Conservation (phyloP, 306 rosid species). For the Luffa aegyptiaca region DNA sequence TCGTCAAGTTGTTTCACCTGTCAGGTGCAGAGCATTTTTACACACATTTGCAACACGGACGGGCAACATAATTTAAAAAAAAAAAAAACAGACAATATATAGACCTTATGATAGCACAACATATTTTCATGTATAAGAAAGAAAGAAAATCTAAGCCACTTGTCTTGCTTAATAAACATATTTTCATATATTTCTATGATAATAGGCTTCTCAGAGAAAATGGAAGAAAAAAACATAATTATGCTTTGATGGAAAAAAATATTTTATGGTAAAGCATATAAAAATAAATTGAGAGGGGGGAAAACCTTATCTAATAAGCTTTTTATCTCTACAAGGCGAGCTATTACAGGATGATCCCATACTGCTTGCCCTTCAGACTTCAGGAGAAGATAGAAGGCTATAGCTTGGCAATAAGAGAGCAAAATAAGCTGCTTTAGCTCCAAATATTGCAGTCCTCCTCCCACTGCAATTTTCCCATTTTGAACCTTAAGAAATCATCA, state of each 20-base stretch:
- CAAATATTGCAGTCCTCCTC: constrained; percentile 62
- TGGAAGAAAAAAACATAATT: not conserved
- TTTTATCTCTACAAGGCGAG: constrained; percentile 69
- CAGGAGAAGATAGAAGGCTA: constrained; percentile 78
- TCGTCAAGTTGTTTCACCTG: constrained; percentile 55
- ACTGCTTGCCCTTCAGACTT: constrained; percentile 83
- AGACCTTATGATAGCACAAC: not conserved
- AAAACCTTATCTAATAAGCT: constrained; percentile 62
- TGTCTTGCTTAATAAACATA: not conserved
- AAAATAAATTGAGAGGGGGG: not conserved
- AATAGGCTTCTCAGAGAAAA: not conserved
- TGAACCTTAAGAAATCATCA: constrained; percentile 42
- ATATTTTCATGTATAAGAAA: not conserved
- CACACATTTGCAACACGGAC: constrained; percentile 15
- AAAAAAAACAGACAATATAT: not conserved
- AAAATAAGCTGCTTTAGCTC: constrained; percentile 61
- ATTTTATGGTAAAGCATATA: not conserved
- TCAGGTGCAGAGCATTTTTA: constrained; percentile 23
- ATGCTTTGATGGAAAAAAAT: not conserved
- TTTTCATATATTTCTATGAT: not conserved
- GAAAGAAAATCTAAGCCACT: not conserved
- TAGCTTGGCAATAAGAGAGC: constrained; percentile 78
- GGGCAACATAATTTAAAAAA: not conserved
- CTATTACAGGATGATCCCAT: constrained; percentile 70
- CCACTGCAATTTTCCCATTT: constrained; percentile 29